phyloP scores from a whole-genome alignment of 2,329 filamentous ascomycete species.

The Aspergillus hortae region DNA sequence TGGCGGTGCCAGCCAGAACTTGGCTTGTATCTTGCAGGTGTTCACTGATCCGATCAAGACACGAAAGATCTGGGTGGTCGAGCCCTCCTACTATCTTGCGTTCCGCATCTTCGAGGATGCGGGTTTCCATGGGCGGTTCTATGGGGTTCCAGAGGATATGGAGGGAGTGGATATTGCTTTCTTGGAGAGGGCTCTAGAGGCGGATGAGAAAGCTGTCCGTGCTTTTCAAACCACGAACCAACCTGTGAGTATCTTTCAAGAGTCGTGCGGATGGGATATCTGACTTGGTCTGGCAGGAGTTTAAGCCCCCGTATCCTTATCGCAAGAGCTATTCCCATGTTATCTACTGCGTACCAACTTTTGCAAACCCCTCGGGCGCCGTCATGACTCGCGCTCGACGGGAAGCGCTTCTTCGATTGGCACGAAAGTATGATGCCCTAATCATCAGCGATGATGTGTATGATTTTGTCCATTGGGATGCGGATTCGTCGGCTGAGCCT shows the following conservation, averaged over 20 bases:
- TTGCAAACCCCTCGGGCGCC: constrained; percentile 80
- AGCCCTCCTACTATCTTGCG: constrained; percentile 79
- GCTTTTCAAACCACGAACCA: neutral
- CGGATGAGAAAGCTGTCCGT: constrained; percentile 35
- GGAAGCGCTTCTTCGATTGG: constrained; percentile 65
- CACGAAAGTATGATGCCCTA: constrained; percentile 72
- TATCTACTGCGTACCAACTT: constrained; percentile 84
- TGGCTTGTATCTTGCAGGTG: constrained; percentile 71
- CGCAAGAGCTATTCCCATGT: constrained; percentile 80
- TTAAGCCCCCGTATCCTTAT: constrained; percentile 44
- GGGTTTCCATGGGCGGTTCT: constrained; percentile 64
- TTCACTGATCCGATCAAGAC: constrained; percentile 78
- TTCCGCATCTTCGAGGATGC: constrained; percentile 78
- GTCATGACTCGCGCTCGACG: constrained; percentile 71
- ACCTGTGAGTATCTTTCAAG: neutral
- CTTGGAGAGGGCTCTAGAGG: constrained; percentile 50
- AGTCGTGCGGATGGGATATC: constrained; percentile 9
- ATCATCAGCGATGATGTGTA: constrained; percentile 89
- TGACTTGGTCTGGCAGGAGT: constrained; percentile 40
- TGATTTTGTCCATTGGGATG: constrained; percentile 79
- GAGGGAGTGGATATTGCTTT: constrained; percentile 67
- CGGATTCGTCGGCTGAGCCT: constrained; percentile 15
- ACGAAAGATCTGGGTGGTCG: constrained; percentile 70
- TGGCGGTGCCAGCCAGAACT: constrained; percentile 77
- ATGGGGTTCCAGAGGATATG: constrained; percentile 70